Evolutionary conservation across 345 rosid species (phyloP).

Genomic region (Eucalyptus sp.): DNA sequence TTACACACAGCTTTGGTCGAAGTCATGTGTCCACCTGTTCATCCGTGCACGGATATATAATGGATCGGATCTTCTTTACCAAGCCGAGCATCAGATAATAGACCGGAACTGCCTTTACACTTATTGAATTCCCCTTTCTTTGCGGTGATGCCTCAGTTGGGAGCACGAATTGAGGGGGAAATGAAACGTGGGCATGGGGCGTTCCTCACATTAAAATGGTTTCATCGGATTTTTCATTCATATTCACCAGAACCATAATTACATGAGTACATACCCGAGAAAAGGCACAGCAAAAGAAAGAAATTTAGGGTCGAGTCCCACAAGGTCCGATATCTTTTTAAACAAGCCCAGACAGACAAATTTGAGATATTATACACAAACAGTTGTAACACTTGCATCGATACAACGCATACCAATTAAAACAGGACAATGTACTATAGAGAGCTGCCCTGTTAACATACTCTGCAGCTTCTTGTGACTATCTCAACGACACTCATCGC

Average conservation of each 20-base stretch:
- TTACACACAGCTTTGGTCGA: neutral
- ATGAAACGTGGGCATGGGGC: neutral
- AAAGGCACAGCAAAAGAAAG: neutral
- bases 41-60: neutral
- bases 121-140: neutral
- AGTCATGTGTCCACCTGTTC: neutral
- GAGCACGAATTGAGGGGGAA: neutral
- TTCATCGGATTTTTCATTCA: neutral
- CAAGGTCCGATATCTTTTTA: neutral
- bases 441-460: neutral
- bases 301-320: neutral
- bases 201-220: neutral
- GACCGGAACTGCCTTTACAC: neutral
- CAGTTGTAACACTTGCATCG: neutral
- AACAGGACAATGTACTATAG: neutral
- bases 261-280: neutral
- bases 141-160: neutral
- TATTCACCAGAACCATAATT: neutral
- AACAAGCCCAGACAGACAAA: neutral
- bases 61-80: neutral
- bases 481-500: slow-evolving; percentile 18
- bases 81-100: neutral
- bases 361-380: neutral
- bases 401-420: neutral
- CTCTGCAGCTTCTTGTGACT: neutral